Conservation (phyloP, 139 green algal genomes). For the Micractinium sp. region DNA sequence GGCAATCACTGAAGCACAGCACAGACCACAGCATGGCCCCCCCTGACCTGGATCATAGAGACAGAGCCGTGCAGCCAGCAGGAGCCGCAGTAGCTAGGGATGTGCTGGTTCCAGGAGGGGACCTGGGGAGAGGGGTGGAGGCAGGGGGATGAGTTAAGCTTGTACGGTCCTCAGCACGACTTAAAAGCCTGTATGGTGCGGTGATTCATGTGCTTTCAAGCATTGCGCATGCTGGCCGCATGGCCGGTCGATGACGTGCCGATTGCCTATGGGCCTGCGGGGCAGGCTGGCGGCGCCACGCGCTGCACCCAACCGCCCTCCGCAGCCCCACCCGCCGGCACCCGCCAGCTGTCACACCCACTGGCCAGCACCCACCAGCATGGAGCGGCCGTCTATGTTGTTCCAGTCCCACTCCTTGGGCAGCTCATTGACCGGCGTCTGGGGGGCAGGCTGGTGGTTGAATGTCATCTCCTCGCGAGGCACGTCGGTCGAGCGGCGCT, state of each 20-base stretch:
- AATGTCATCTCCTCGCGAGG: slow-evolving; percentile 20
- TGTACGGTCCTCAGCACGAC: no score
- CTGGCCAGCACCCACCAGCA: slow-evolving; percentile 30
- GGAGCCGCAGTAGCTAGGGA: slow-evolving; percentile 60
- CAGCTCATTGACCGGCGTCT: slow-evolving; percentile 30
- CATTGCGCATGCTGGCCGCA: no score
- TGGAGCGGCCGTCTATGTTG: slow-evolving; percentile 42
- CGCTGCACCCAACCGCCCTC: background rate
- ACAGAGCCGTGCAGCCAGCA: slow-evolving; percentile 69
- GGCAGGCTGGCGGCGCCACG: background rate
- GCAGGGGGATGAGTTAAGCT: no score
- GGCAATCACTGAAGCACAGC: no score
- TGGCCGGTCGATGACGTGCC: background rate
- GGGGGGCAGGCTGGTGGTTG: slow-evolving; percentile 26
- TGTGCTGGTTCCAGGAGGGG: slow-evolving; percentile 51
- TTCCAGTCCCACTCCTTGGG: slow-evolving; percentile 54
- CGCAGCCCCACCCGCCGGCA: background rate
- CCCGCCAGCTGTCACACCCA: background rate
- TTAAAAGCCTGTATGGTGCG: no score
- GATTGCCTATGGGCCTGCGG: background rate
- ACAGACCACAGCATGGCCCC: background rate
- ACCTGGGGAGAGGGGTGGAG: background rate
- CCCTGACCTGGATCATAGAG: slow-evolving; percentile 53
- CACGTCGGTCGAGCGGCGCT: background rate
- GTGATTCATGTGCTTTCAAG: no score